Base-by-base conservation (phyloP, 768 basidiomycete species). In the Pulveroboletus frians region DNA sequence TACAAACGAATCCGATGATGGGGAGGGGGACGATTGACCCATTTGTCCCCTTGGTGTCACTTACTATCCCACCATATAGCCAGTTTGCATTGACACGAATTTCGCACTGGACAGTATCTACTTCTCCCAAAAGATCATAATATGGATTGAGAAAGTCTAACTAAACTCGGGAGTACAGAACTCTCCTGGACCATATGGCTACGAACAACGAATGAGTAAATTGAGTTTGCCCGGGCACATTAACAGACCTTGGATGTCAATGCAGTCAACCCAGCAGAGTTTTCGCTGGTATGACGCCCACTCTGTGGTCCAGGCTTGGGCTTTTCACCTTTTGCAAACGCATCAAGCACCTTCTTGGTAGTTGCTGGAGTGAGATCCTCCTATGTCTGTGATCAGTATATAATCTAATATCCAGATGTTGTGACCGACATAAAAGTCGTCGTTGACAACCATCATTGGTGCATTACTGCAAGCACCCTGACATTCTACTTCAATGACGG, bases 401-500 rank as follows among this genome's bases (percentile, higher is more conserved):
- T 21, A 15, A 30, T 43, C 50, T 2, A 20, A 15, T 15, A 36
- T 21, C 36, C 49, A 27, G 41, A 39, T 29, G 17, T 7, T 38
- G 59, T 14, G 30, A 63, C 87, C 53, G 63, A 92, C 92, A 67
- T 96, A 99, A 74, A 93, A 99, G 68, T 98, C 92, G 63, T 99
- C 96, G 23, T 87, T 86, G 60, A 99, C 78, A 52, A 85, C 92
- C 69, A 99, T 76, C 96, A 98, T 98, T 39, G 90, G 92, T 23
- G 92, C 96, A 71, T 97, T 99, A 60, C 88, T 91, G 74, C 96
- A 99, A 46, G 96, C 95, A 49, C 96, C 96, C 62, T 97, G 85
- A 70, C 96, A 99, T 72, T 99, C 96, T 26, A 98, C 96, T 70
- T 99, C 96, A 49, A 99, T 78, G 37, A 98, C 84, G 9, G 96